Evolutionary conservation across 2,329 filamentous ascomycete species (phyloP), one percentile per base, ranked within the genome.

Genomic region (Tolypocladium pustulatum): DNA sequence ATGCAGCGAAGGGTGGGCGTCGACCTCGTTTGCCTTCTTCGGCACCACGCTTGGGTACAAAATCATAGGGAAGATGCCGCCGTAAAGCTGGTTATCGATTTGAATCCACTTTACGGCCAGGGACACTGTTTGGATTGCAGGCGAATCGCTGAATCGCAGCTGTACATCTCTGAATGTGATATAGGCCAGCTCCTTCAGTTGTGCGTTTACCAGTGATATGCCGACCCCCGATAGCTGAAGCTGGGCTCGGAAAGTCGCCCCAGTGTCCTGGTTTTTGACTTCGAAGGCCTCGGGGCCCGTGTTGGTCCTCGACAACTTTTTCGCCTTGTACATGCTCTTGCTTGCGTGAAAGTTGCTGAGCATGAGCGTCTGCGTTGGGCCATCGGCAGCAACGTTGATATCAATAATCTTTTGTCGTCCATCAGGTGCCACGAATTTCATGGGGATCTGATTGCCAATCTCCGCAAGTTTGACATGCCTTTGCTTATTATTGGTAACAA

Each of bases 71-170:
- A 99, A 99, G 65, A 99, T 92, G 32, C 95, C 94, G 34, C 95
- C 95, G 68, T 99, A 99, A 17, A 99, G 83, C 72, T 99, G 94
- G 66, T 99, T 99, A 74, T 99, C 94, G 65, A 99, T 90, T 73
- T 99, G 94, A 34, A 99, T 94, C 95, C 95, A 99, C 72, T 99
- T 97, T 70, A 97, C 88, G 0, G 91, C 90, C 56, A 94, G 79
- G 54, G 90, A 93, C 61, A 97, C 75, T 0, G 91, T 97, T 73
- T 99, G 94, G 69, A 96, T 96, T 20, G 97, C 78, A 22, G 86
- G 83, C n/a, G 94, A 97, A 68, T 99, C 94, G 58, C 86, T 91
- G 73, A 94, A 96, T 61, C 92, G 91, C 63, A 99, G 76, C 65
- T 94, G 87, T 32, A 97, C 89, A 62, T 96, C 93, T 56, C 93